These are phyloP conservation scores for Tricholoma matsutake DNA, from an alignment of 768 basidiomycete species.

Conservation along the genomic window DNA sequence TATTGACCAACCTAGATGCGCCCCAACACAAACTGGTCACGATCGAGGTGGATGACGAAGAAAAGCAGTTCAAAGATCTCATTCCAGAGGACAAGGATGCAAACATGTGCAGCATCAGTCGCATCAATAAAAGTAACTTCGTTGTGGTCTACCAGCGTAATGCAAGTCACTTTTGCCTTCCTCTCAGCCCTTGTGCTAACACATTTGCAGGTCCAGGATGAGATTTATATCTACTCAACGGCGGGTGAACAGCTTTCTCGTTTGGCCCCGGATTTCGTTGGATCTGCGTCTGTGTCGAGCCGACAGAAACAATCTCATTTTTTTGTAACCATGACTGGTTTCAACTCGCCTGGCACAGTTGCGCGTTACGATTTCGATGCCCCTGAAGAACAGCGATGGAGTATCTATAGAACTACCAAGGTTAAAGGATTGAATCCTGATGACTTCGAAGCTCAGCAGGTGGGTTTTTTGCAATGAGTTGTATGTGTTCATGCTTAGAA, in stretches of 20 bases:
- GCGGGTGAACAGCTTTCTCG: conserved; percentile 51
- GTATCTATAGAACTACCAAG: conserved; percentile 52
- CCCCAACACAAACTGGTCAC: conserved; percentile 65
- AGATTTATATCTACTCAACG: conserved; percentile 67
- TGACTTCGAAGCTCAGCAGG: conserved; percentile 70
- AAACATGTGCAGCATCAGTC: conserved; percentile 46
- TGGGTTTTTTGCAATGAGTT: conserved; percentile 17
- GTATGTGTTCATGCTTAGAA: background rate
- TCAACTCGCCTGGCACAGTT: conserved; percentile 69
- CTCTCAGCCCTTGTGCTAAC: conserved; percentile 1
- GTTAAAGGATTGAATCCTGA: conserved; percentile 60
- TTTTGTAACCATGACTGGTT: conserved; percentile 63
- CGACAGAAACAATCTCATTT: conserved; percentile 55
- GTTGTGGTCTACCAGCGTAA: conserved; percentile 68
- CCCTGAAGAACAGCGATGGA: conserved; percentile 50
- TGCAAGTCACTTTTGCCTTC: conserved; percentile 36
- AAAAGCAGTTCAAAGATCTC: conserved; percentile 50
- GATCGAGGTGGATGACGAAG: conserved; percentile 53
- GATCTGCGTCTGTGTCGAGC: conserved; percentile 51
- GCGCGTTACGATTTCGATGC: conserved; percentile 62
- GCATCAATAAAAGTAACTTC: conserved; percentile 54
- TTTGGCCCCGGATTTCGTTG: conserved; percentile 65
- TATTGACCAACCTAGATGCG: conserved; percentile 64
- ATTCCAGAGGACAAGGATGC: conserved; percentile 70
- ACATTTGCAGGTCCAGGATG: conserved; percentile 64